Conservation (phyloP, 345 rosid genomes). For the Angophora floribunda region DNA sequence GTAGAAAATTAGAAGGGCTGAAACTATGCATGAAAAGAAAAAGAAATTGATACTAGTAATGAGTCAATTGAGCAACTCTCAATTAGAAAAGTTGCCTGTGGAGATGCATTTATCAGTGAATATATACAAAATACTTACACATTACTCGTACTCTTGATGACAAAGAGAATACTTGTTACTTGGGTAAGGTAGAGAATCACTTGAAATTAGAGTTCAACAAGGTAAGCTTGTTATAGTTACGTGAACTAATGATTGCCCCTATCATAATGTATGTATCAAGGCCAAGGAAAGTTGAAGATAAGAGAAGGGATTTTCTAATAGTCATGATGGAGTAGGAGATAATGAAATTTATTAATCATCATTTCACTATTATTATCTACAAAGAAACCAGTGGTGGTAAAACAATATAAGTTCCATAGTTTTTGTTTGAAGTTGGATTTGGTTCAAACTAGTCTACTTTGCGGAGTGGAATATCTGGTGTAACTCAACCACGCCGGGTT, state of each 20-base stretch:
- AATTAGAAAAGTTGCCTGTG: too few species aligned
- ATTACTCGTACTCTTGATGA: too few species aligned
- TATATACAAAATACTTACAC: too few species aligned
- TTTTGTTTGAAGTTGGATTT: constrained; percentile 88
- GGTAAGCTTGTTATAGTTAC: constrained; percentile 7
- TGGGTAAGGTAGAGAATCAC: constrained; percentile 13
- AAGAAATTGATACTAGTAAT: too few species aligned
- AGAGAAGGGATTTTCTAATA: constrained; percentile 77
- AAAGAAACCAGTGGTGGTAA: constrained; percentile 96
- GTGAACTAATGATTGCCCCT: constrained; percentile 22
- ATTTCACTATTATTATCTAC: constrained; percentile 52
- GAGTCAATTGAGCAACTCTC: too few species aligned
- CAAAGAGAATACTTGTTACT: too few species aligned
- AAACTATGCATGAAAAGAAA: too few species aligned
- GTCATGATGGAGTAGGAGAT: constrained; percentile 98
- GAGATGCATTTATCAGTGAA: too few species aligned
- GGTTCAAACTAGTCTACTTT: constrained; percentile 40
- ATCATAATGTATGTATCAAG: constrained; percentile 65
- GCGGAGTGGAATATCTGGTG: constrained; percentile 69
- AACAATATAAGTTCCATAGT: constrained; percentile 97
- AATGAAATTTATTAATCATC: constrained; percentile 78
- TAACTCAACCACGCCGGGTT: constrained; percentile 93
- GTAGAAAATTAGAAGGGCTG: too few species aligned
- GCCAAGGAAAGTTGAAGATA: constrained; percentile 57
- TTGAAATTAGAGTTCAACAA: background rate